Evolutionary conservation across 805 yeast genomes (phyloP).

Genomic region (Cyberlindnera galapagoensis): DNA sequence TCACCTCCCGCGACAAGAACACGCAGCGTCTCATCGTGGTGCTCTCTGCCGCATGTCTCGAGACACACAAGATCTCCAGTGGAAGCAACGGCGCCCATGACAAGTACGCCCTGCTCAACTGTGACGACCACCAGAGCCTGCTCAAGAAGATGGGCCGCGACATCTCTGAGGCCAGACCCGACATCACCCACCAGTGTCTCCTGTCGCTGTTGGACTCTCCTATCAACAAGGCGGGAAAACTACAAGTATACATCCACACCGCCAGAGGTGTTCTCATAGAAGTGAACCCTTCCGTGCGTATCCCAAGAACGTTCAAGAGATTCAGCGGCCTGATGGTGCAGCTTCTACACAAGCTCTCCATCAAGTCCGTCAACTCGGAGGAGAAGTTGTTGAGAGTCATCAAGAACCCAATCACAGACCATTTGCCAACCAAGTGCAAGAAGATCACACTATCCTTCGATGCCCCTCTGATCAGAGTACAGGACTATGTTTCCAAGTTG

Average conservation of each 20-base stretch:
- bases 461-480: constrained; percentile 81
- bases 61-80: constrained; percentile 83
- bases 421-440: constrained; percentile 91
- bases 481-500: constrained; percentile 73
- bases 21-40: constrained; percentile 90
- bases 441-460: constrained; percentile 90
- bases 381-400: constrained; percentile 91
- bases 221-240: constrained; percentile 91
- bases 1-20: constrained; percentile 77
- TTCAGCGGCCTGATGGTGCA: constrained; percentile 98
- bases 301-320: constrained; percentile 96
- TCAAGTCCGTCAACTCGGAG: constrained; percentile 91
- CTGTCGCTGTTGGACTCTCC: constrained; percentile 95
- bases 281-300: constrained; percentile 93
- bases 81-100: constrained; percentile 78
- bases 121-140: constrained; percentile 97
- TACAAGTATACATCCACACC: constrained; percentile 95
- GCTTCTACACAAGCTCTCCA: constrained; percentile 83
- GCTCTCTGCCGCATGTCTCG: constrained; percentile 92
- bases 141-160: constrained; percentile 95
- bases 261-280: constrained; percentile 92
- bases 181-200: constrained; percentile 96
- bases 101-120: constrained; percentile 86
- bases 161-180: constrained; percentile 98
- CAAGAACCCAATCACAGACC: constrained; percentile 96